Evolutionary conservation across 2,329 filamentous ascomycete species (phyloP).

Genomic region (Xylariaceae sp.): DNA sequence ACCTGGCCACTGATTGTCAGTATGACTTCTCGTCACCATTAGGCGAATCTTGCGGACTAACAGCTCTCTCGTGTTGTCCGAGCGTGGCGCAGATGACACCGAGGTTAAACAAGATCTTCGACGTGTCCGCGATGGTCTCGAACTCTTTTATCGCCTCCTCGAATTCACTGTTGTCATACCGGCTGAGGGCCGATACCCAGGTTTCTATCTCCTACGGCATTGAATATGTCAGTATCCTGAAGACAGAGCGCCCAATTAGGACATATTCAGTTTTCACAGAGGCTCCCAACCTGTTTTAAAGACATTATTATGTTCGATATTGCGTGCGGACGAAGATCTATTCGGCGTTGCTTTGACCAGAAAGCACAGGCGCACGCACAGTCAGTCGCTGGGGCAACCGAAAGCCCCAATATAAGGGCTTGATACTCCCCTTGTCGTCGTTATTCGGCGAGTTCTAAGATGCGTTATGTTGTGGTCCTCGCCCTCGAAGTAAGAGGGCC

Average conservation of each 20-base stretch:
- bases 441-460: conserved; percentile 9
- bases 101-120: conserved; percentile 97
- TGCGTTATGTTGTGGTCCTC: too few relatives aligned
- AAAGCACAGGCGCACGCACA: conserved; percentile 24
- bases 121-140: conserved; percentile 84
- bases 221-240: conserved; percentile 7
- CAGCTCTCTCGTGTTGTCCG: conserved; percentile 91
- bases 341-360: conserved; percentile 25
- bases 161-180: conserved; percentile 97
- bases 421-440: conserved; percentile 13
- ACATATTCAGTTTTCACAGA: background rate
- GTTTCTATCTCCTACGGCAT: conserved; percentile 85
- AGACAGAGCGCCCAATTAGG: background rate
- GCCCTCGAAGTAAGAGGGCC: background rate
- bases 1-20: conserved; percentile 53
- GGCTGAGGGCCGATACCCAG: conserved; percentile 85
- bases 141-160: conserved; percentile 82
- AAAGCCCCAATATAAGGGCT: conserved; percentile 7
- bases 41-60: conserved; percentile 42
- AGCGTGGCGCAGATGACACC: conserved; percentile 96
- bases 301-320: conserved; percentile 32
- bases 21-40: background rate
- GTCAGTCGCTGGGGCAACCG: conserved; percentile 20
- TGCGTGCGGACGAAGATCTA: too few relatives aligned
- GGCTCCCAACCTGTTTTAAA: conserved; percentile 30